Conservation (phyloP, 441 rosid species). For the Hura crepitans region DNA sequence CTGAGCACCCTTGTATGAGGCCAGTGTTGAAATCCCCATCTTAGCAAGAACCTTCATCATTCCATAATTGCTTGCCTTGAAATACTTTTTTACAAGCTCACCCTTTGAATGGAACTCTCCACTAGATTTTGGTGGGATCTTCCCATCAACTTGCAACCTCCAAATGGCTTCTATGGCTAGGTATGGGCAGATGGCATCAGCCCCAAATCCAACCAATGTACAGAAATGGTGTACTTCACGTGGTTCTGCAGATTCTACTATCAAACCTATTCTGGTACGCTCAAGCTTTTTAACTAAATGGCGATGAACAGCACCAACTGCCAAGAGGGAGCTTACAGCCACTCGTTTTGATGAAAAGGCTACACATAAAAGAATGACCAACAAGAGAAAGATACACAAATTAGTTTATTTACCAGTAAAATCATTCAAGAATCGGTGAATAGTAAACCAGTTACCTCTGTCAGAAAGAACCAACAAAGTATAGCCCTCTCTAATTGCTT, state of each 20-base stretch:
- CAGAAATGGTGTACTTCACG: constrained; percentile 99
- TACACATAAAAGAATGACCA: constrained; percentile 25
- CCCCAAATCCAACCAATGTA: constrained; percentile 95
- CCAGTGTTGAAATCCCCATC: constrained; percentile 99
- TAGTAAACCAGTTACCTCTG: constrained; percentile 52
- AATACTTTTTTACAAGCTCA: constrained; percentile 88
- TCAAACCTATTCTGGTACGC: constrained; percentile 83
- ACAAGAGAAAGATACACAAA: not conserved
- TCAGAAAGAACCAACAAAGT: constrained; percentile 89
- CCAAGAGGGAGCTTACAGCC: constrained; percentile 96
- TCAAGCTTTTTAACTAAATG: constrained; percentile 86
- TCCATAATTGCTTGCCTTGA: constrained; percentile 98
- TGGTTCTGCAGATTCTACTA: constrained; percentile 98
- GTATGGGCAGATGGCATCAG: constrained; percentile 98
- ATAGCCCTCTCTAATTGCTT: constrained; percentile 90
- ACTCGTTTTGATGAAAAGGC: constrained; percentile 84
- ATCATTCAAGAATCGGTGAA: not conserved
- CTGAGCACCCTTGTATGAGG: constrained; percentile 99
- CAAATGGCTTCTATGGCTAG: constrained; percentile 79
- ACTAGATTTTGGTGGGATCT: constrained; percentile 84
- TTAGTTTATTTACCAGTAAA: not conserved
- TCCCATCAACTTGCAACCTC: constrained; percentile 96
- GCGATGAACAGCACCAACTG: constrained; percentile 99
- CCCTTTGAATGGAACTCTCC: constrained; percentile 84
- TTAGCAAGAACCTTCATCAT: constrained; percentile 99